Percentiles rank a stretch among this genome's conserved stretches.
These are phyloP conservation scores for Exophiala sp. DNA, from an alignment of 2,329 filamentous ascomycete species.

Conservation along the genomic window DNA sequence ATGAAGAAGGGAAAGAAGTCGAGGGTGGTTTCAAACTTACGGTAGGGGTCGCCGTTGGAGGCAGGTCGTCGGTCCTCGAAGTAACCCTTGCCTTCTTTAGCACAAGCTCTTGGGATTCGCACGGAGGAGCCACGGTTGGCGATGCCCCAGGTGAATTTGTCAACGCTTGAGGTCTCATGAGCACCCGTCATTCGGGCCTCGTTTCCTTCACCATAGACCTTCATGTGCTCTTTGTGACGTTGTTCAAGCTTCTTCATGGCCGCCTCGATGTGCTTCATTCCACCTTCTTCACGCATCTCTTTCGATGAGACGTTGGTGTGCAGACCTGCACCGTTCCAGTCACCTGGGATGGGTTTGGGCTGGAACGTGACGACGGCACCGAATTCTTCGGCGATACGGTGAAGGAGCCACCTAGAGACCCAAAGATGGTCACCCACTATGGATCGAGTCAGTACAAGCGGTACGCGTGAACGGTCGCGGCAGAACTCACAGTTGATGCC, in stretches of 20 bases:
- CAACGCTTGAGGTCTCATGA: constrained; percentile 92
- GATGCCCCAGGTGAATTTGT: constrained; percentile 89
- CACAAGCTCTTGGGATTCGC: constrained; percentile 81
- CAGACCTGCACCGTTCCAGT: constrained; percentile 96
- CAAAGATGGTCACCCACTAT: constrained; percentile 95
- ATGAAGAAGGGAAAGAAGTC: neutral
- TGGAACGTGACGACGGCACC: constrained; percentile 92
- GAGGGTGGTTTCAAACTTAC: constrained; percentile 11
- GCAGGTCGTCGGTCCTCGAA: constrained; percentile 83
- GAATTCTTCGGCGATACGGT: constrained; percentile 92
- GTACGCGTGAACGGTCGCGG: neutral
- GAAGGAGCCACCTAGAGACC: constrained; percentile 84
- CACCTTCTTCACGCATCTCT: constrained; percentile 83
- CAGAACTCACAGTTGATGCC: constrained; percentile 71
- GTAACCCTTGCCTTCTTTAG: constrained; percentile 88
- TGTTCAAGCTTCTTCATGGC: constrained; percentile 78
- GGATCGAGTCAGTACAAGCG: constrained; percentile 28
- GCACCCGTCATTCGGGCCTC: constrained; percentile 86
- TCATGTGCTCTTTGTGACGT: constrained; percentile 79
- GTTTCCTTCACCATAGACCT: constrained; percentile 94
- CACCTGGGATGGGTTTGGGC: constrained; percentile 91
- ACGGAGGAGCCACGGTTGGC: constrained; percentile 95
- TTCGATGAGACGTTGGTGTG: constrained; percentile 92
- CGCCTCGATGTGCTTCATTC: constrained; percentile 91
- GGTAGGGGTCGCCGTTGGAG: constrained; percentile 84